Conservation (phyloP, 371 early-diverging fungal species). For the Circinella minor region DNA sequence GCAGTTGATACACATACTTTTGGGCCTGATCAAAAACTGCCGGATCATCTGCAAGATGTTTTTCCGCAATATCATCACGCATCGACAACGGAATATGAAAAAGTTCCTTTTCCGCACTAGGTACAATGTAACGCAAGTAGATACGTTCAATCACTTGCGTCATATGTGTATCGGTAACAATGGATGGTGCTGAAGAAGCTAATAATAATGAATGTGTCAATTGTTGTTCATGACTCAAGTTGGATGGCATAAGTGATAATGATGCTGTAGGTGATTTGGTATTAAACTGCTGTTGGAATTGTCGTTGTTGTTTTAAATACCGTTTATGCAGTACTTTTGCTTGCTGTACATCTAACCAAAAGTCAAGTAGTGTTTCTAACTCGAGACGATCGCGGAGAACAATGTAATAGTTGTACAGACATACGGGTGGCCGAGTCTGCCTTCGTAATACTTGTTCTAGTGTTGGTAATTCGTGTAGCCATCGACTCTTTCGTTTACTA, state of each 20-base stretch:
- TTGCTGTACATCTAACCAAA: slow-evolving; percentile 71
- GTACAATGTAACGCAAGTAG: slow-evolving; percentile 59
- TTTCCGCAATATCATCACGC: slow-evolving; percentile 34
- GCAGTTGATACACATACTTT: slow-evolving; percentile 53
- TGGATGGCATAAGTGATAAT: slow-evolving; percentile 9
- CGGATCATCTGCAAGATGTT: slow-evolving; percentile 38
- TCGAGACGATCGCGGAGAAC: slow-evolving; percentile 62
- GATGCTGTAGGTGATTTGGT: slow-evolving; percentile 2
- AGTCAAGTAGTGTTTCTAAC: slow-evolving; percentile 61
- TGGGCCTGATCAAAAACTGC: slow-evolving; percentile 59
- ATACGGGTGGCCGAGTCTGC: slow-evolving; percentile 68
- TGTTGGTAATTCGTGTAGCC: slow-evolving; percentile 43
- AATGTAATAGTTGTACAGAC: slow-evolving; percentile 70
- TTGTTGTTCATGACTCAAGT: slow-evolving; percentile 4
- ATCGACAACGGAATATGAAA: slow-evolving; percentile 36
- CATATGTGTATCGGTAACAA: slow-evolving; percentile 38
- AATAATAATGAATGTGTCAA: slow-evolving; percentile 13
- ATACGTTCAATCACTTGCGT: slow-evolving; percentile 59
- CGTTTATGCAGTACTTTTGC: slow-evolving; percentile 59
- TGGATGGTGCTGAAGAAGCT: slow-evolving; percentile 22
- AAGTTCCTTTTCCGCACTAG: slow-evolving; percentile 59
- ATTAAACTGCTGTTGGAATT: slow-evolving; percentile 1
- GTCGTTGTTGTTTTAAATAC: slow-evolving; percentile 37
- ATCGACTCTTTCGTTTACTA: not conserved
- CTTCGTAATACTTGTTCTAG: slow-evolving; percentile 63